phyloP scores from a whole-genome alignment of 2,329 filamentous ascomycete species.

The Lecanicillium sp. region DNA sequence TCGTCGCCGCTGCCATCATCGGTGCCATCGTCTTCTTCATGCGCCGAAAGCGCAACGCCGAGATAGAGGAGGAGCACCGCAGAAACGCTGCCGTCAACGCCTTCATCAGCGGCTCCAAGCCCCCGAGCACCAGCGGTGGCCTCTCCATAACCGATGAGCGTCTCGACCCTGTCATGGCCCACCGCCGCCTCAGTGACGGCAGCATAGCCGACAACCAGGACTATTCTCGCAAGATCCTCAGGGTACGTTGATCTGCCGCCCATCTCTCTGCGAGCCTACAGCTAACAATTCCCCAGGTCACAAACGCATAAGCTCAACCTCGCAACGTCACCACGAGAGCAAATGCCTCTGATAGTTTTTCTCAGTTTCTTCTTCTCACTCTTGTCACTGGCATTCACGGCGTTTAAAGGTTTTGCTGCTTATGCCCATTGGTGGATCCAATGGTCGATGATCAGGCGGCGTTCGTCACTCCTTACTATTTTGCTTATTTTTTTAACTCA shows the following conservation, averaged over 20 bases:
- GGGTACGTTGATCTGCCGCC: constrained; percentile 55
- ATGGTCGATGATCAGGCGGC: constrained; percentile 30
- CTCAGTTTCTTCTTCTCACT: constrained; percentile 12
- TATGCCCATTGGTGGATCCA: constrained; percentile 31
- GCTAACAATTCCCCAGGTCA: constrained; percentile 39
- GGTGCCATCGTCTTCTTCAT: constrained; percentile 69
- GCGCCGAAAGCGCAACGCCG: constrained; percentile 67
- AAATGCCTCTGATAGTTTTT: constrained; percentile 15
- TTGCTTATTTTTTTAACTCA: constrained; percentile 23
- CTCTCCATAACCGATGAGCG: constrained; percentile 75
- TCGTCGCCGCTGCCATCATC: constrained; percentile 59
- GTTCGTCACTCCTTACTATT: constrained; percentile 22
- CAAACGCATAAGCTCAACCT: constrained; percentile 46
- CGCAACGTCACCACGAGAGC: constrained; percentile 19
- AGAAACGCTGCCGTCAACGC: constrained; percentile 73
- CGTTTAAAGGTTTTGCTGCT: constrained; percentile 36
- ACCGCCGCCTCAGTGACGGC: constrained; percentile 82
- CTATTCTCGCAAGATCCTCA: constrained; percentile 90
- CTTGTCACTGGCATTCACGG: constrained; percentile 34
- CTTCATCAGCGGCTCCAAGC: constrained; percentile 62
- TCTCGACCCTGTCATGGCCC: constrained; percentile 78
- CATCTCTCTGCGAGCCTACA: not conserved
- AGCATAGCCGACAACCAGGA: constrained; percentile 97
- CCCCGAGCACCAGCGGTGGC: constrained; percentile 56
- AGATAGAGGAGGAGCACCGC: constrained; percentile 78